Conservation (phyloP, 805 yeast species). For the Kodamaea hsintzibuensis region DNA sequence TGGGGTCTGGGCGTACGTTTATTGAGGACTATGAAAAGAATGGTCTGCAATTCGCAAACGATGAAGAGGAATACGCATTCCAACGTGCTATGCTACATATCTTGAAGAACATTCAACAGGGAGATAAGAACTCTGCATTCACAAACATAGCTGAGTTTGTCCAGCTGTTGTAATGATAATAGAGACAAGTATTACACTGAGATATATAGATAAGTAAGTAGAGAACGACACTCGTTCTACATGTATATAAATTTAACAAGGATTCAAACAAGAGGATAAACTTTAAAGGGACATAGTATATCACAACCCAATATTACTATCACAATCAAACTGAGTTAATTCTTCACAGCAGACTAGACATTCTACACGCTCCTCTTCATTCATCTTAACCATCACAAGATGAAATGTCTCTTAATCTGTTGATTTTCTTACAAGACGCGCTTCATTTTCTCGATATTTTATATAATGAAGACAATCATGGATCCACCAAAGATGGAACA, state of each 20-base stretch:
- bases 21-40: constrained; percentile 19
- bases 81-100: constrained; percentile 21
- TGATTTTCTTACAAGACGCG: background rate
- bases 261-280: background rate
- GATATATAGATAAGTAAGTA: background rate
- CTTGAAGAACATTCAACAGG: constrained; percentile 23
- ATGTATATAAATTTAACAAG: background rate
- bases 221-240: background rate
- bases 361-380: no score
- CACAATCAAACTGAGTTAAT: no score
- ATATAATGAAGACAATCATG: background rate
- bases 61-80: constrained; percentile 24
- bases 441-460: background rate
- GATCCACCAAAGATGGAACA: background rate
- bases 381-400: no score
- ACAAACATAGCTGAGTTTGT: constrained; percentile 42
- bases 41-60: constrained; percentile 19
- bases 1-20: constrained; percentile 25
- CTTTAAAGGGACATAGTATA: no score
- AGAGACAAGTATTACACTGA: no score
- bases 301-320: no score
- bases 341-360: no score
- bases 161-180: background rate
- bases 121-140: constrained; percentile 42
- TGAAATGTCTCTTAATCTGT: background rate